Base-by-base conservation (phyloP, 2,329 filamentous ascomycete genomes). In the Penicillium sp. region DNA sequence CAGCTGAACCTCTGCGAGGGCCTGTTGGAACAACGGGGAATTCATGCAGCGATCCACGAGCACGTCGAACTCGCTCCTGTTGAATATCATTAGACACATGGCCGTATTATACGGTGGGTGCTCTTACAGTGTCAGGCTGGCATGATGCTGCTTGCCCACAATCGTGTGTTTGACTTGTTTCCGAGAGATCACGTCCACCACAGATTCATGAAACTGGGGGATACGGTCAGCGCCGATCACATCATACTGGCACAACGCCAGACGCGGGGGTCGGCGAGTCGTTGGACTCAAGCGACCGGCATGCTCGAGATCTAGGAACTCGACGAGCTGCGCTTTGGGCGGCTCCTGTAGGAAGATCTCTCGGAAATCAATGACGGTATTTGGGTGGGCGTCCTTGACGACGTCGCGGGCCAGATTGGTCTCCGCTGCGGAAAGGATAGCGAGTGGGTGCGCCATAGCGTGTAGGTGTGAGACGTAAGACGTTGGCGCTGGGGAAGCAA, bases 221-320 rank as follows among this genome's bases (percentile, higher is more conserved):
- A 79, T 69, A 38, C 76, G 78, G 38, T 81, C 77, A 5, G 66
- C 61, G 1, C 79, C 77, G 50, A 83, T 76, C 44, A 84, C 74
- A 66, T 80, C 81, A 69, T 84, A 85, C 56, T 80, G 76, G 30
- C 79, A 78, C 40, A 78, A 73, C 2, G 80, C 81, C 44, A 80
- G 61, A 27, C 81, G 74, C 7, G 76, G 70, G 13, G 79, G 80
- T 2, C 74, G 69, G 13, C 74, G 73, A 2, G 74, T 75, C 2
- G 68, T 66, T 14, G 67, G 63, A 20, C 68, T 70, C 36, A 74
- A 47, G n/a, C 68, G 65, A 16, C 72, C 71, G 18, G 72, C 71
- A 48, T 80, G 77, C 55, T 81, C 79, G 2, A 77, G 65, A 0
- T 74, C 71, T 4, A 81, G 71, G 53, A 76, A 81, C 11, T 72